These are phyloP conservation scores for Penicillium sp. DNA, from an alignment of 2,329 filamentous ascomycete genomes.

Conservation along the genomic window DNA sequence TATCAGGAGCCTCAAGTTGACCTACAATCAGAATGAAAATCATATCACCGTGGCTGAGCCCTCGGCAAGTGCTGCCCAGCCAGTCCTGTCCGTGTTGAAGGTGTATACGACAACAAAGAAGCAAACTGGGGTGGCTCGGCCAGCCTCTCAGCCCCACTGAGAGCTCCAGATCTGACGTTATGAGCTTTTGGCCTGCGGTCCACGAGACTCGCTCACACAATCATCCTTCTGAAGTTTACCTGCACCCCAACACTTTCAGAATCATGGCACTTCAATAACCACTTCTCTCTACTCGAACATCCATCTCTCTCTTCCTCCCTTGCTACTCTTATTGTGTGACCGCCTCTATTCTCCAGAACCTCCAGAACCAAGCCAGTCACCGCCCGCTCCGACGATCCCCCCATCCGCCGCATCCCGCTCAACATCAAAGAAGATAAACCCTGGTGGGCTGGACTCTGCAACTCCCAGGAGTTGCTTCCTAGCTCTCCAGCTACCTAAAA, in stretches of 20 bases:
- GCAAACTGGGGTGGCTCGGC: constrained; percentile 1
- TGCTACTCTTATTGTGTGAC: not conserved
- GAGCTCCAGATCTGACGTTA: constrained; percentile 10
- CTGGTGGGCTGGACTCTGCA: not conserved
- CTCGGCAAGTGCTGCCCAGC: not conserved
- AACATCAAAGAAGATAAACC: not conserved
- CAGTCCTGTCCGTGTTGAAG: not conserved
- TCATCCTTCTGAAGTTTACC: too few relatives aligned
- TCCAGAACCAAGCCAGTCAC: constrained; percentile 2
- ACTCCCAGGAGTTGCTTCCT: constrained; percentile 5
- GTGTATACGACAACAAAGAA: constrained; percentile 2
- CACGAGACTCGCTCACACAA: constrained; percentile 8
- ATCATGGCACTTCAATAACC: not conserved
- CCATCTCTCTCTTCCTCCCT: not conserved
- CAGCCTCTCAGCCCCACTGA: constrained; percentile 9
- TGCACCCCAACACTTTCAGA: not conserved
- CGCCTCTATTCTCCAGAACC: not conserved
- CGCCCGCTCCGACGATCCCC: constrained; percentile 12
- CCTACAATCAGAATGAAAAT: not conserved
- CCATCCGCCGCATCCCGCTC: constrained; percentile 23
- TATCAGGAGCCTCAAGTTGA: too few relatives aligned
- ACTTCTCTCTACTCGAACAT: not conserved
- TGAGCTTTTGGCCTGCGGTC: constrained; percentile 1
- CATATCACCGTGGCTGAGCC: not conserved
- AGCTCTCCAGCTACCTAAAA: not conserved